Evolutionary conservation across 305 asterid species (phyloP).

Genomic region (Solanum hybrid): DNA sequence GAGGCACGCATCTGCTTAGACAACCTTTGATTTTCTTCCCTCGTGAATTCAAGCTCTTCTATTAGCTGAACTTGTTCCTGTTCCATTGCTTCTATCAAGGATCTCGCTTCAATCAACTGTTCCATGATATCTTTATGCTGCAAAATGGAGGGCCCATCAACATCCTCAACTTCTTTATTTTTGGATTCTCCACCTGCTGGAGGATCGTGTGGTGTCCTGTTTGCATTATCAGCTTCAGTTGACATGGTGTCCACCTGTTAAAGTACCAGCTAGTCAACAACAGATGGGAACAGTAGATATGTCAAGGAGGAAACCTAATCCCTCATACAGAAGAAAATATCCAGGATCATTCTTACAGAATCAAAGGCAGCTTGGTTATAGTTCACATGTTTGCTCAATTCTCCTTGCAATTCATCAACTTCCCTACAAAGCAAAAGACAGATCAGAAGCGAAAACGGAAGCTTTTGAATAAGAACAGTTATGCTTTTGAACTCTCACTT

Average conservation of each 20-base stretch:
- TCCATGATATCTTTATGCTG: conserved; percentile 28
- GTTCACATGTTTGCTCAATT: conserved; percentile 24
- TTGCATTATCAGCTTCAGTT: conserved; percentile 22
- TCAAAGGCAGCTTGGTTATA: conserved; percentile 27
- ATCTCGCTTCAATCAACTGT: conserved; percentile 44
- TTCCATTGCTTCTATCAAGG: conserved; percentile 39
- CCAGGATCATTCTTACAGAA: conserved; percentile 30
- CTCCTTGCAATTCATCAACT: conserved; percentile 35
- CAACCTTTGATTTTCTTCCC: conserved; percentile 36
- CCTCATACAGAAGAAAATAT: conserved; percentile 24
- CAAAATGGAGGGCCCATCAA: conserved; percentile 4
- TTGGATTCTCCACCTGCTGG: conserved; percentile 18
- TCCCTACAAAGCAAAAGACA: conserved; percentile 23
- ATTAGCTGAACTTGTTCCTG: conserved; percentile 34
- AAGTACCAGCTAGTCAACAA: neutral
- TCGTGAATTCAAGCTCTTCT: conserved; percentile 35
- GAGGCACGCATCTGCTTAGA: conserved; percentile 19
- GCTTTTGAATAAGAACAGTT: neutral
- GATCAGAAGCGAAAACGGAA: neutral
- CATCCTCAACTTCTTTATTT: conserved; percentile 15
- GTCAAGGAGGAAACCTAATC: neutral
- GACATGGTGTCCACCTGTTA: conserved; percentile 29
- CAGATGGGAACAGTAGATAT: neutral
- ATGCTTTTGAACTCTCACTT: neutral
- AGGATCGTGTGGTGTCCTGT: conserved; percentile 18